Base-by-base conservation (phyloP, 2,329 filamentous ascomycete species). In the Plectosphaerella sp. region DNA sequence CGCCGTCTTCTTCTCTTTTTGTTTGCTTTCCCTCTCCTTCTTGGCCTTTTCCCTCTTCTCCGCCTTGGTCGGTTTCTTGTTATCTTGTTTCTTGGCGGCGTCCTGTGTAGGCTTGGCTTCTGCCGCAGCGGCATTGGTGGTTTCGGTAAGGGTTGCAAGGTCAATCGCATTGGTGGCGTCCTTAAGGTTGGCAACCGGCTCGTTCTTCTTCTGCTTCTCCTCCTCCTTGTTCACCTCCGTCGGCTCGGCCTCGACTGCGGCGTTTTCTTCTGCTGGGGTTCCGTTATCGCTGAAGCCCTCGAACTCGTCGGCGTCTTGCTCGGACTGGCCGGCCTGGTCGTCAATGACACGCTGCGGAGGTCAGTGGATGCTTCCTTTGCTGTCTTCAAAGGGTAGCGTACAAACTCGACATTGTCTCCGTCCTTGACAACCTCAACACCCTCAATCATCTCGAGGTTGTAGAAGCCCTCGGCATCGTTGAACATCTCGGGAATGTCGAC, bases 391-490 rank as follows among this genome's bases (percentile, higher is more conserved):
- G 28, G 11, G 33, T 12, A 10, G 65, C 71, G 52, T 60, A 86
- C 72, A 68, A 87, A 86, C 61, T 79, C 74, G 25, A 86, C 69
- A 6, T 72, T 77, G 49, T 77, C 72, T 8, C 83, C 84, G 28
- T 86, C 77, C 56, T 79, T 82, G 42, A 96, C 75, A n/a, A 99
- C 78, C 28, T 96, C 89, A 1, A 99, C 89, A 49, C 89, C 91
- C 15, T 96, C 89, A 46, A 97, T 87, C 62, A 97, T 92, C 63
- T 99, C 91, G 2, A 99, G 73, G 0, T 89, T 91, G 61, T 87
- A 95, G 67, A 99, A 97, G 0, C 94, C 94, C 58, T 95, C 91
- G n/a, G 89, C 89, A 71, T 97, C 90, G 45, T 93, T 85, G 60
- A 92, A 77, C 64, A 88, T 84, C 63, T 92, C 88, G 7, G 90